A percentile compares a stretch with the other conserved stretches of the same genome.
Conservation (phyloP, 139 green algal species). For the Chlamydomonas urium region DNA sequence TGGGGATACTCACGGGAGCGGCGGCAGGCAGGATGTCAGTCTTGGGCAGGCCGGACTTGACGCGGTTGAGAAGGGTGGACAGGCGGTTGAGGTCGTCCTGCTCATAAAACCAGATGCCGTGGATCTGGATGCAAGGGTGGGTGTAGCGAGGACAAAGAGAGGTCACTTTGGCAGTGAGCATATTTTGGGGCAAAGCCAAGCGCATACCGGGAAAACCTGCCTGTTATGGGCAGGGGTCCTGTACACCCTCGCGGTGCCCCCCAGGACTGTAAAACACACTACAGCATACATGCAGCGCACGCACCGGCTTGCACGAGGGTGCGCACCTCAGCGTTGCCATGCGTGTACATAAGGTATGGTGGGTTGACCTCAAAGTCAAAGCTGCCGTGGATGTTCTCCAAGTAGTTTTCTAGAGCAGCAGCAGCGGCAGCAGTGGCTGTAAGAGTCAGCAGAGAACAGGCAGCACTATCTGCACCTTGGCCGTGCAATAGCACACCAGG, state of each 20-base stretch:
- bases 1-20: too few species aligned
- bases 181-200: too few species aligned
- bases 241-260: too few species aligned
- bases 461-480: too few species aligned
- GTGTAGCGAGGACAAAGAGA: too few species aligned
- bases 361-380: conserved; percentile 73
- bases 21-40: conserved; percentile 5
- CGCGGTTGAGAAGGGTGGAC: conserved; percentile 51
- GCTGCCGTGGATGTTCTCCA: conserved; percentile 61
- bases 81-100: conserved; percentile 66
- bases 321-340: conserved; percentile 50
- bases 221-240: too few species aligned
- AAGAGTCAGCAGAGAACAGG: neutral
- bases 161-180: too few species aligned
- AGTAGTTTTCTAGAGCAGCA: conserved; percentile 73
- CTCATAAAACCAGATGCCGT: conserved; percentile 91
- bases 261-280: too few species aligned
- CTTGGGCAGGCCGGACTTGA: conserved; percentile 37
- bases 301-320: too few species aligned
- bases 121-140: too few species aligned
- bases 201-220: too few species aligned
- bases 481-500: neutral
- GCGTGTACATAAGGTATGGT: conserved; percentile 85
- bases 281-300: neutral
- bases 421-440: too few species aligned